A percentile compares a stretch with the other conserved stretches of the same genome.
Conservation (phyloP, 148 eudicot species). For the Rhododendron ferrugineum region DNA sequence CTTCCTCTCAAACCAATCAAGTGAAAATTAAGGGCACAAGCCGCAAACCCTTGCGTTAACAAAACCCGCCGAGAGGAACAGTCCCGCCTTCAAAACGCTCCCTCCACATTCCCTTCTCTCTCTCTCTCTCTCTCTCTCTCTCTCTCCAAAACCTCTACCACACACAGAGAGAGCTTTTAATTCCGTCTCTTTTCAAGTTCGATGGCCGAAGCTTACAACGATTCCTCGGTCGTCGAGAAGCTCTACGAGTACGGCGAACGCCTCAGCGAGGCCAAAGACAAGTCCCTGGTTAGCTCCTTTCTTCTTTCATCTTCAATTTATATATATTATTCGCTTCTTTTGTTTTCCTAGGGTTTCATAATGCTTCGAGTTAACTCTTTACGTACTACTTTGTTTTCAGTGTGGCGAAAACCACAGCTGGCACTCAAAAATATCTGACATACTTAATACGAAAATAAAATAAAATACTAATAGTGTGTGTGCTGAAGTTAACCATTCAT, state of each 20-base stretch:
- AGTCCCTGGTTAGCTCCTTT: slow-evolving; percentile 32
- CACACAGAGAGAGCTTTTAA: neutral
- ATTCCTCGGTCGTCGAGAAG: slow-evolving; percentile 33
- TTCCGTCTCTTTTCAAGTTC: neutral
- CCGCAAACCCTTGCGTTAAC: neutral
- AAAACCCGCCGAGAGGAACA: neutral
- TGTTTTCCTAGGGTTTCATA: neutral
- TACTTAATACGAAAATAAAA: too few relatives aligned
- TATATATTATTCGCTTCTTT: neutral
- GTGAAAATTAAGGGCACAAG: neutral
- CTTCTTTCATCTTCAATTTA: neutral
- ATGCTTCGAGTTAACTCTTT: neutral
- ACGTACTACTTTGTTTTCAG: too few relatives aligned
- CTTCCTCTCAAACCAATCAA: too few relatives aligned
- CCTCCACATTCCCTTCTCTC: neutral
- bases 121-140: neutral
- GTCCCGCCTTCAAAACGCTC: neutral
- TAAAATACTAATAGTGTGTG: too few relatives aligned
- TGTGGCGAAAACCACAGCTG: too few relatives aligned
- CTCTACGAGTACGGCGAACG: slow-evolving; percentile 49
- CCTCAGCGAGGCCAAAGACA: slow-evolving; percentile 47
- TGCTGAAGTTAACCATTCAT: too few relatives aligned
- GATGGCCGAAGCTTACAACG: slow-evolving; percentile 32
- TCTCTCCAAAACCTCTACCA: neutral
- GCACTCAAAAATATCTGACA: too few relatives aligned